Percentiles rank a stretch among this genome's conserved stretches.
Conservation (phyloP, 2,329 filamentous ascomycete species). For the Rhinocladiella mackenziei region DNA sequence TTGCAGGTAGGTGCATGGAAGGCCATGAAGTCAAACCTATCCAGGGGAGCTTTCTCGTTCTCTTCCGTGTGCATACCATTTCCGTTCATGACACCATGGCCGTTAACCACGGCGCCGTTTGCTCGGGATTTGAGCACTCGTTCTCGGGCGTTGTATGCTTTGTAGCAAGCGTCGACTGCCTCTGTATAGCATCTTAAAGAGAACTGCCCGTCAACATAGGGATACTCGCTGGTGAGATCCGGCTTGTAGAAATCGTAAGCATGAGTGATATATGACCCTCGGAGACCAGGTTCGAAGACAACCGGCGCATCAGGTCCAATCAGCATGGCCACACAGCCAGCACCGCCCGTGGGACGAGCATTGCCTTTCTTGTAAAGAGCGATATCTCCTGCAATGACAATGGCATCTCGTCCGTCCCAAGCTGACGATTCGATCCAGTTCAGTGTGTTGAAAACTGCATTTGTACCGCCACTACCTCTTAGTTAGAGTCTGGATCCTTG, state of each 20-base stretch:
- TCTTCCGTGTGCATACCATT: constrained; percentile 43
- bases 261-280: constrained; percentile 76
- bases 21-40: constrained; percentile 77
- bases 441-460: constrained; percentile 75
- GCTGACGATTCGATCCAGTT: constrained; percentile 85
- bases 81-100: constrained; percentile 40
- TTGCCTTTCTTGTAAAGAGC: constrained; percentile 80
- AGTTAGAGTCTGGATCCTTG: constrained; percentile 8
- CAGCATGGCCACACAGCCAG: constrained; percentile 72
- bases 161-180: constrained; percentile 76
- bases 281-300: constrained; percentile 72
- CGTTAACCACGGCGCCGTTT: constrained; percentile 33
- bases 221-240: constrained; percentile 81
- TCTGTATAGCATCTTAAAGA: constrained; percentile 77
- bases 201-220: constrained; percentile 78
- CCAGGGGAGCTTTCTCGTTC: constrained; percentile 59
- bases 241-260: constrained; percentile 91
- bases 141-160: constrained; percentile 73
- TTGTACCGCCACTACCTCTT: constrained; percentile 61
- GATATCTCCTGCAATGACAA: constrained; percentile 78
- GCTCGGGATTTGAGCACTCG: constrained; percentile 49
- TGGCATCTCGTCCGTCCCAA: constrained; percentile 78
- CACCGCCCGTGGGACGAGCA: constrained; percentile 75
- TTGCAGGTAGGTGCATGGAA: constrained; percentile 88
- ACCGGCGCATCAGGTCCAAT: constrained; percentile 74